Conservation (phyloP, 495 filamentous ascomycete species). For the Evansstolkia leycettana region DNA sequence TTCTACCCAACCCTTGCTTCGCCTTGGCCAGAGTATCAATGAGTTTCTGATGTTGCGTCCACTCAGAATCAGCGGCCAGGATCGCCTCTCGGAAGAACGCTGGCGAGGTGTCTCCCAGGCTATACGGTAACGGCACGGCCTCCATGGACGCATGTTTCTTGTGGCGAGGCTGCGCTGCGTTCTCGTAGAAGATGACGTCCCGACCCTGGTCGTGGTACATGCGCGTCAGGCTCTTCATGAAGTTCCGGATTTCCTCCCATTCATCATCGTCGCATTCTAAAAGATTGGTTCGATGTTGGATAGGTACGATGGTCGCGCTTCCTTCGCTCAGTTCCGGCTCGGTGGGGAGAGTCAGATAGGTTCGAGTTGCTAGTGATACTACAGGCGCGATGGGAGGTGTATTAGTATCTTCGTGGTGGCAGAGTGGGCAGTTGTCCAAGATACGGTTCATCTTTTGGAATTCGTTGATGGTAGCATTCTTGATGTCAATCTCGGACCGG, state of each 20-base stretch:
- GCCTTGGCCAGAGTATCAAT: slow-evolving; percentile 75
- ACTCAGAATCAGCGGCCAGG: slow-evolving; percentile 74
- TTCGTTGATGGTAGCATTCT: slow-evolving; percentile 75
- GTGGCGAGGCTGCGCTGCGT: slow-evolving; percentile 69
- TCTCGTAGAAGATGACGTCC: slow-evolving; percentile 95
- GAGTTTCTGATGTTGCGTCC: slow-evolving; percentile 88
- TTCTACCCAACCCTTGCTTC: slow-evolving; percentile 58
- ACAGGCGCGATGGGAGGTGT: slow-evolving; percentile 79
- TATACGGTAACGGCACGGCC: slow-evolving; percentile 76
- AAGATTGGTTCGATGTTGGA: slow-evolving; percentile 79
- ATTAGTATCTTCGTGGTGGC: slow-evolving; percentile 80
- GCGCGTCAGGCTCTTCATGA: slow-evolving; percentile 92
- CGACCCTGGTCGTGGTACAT: slow-evolving; percentile 86
- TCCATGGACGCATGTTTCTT: slow-evolving; percentile 79
- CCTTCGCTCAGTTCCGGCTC: slow-evolving; percentile 77
- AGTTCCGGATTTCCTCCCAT: slow-evolving; percentile 98
- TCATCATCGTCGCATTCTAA: slow-evolving; percentile 98
- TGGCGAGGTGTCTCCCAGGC: slow-evolving; percentile 76
- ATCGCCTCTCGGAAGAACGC: slow-evolving; percentile 96
- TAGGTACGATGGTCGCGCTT: slow-evolving; percentile 77
- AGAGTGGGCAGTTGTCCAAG: slow-evolving; percentile 80
- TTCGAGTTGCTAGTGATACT: slow-evolving; percentile 77
- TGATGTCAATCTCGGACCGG: slow-evolving; percentile 78
- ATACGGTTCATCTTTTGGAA: slow-evolving; percentile 85
- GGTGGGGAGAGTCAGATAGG: slow-evolving; percentile 80